Evolutionary conservation across 2,329 filamentous ascomycete species (phyloP).

Genomic region (Penicillium sp.): DNA sequence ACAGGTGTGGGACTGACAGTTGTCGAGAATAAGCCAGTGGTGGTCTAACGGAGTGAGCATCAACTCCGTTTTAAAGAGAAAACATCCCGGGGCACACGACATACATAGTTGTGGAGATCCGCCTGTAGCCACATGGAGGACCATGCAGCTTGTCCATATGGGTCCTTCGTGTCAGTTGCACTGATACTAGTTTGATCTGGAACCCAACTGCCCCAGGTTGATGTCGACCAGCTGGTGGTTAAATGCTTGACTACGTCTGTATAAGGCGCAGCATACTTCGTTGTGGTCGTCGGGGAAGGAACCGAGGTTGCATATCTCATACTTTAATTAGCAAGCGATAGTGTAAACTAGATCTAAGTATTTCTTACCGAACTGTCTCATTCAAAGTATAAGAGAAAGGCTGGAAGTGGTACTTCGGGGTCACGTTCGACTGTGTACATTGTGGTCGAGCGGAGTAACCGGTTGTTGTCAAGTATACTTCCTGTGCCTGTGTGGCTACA

Average conservation of each 20-base stretch:
- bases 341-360: neutral
- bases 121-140: constrained; percentile 34
- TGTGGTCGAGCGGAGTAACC: constrained; percentile 26
- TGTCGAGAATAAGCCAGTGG: constrained; percentile 46
- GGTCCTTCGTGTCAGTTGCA: constrained; percentile 29
- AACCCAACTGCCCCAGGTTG: constrained; percentile 37
- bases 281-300: constrained; percentile 29
- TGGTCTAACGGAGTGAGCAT: constrained; percentile 17
- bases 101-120: constrained; percentile 31
- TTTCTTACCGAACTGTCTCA: constrained; percentile 27
- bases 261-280: constrained; percentile 30
- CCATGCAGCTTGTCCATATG: constrained; percentile 40
- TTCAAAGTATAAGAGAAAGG: constrained; percentile 31
- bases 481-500: constrained; percentile 18
- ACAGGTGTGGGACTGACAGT: constrained; percentile 57
- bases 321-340: constrained; percentile 4
- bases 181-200: constrained; percentile 28
- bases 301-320: constrained; percentile 33
- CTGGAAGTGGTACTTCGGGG: constrained; percentile 25
- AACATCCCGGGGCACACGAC: neutral
- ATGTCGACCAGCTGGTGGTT: constrained; percentile 24
- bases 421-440: constrained; percentile 22
- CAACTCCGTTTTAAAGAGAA: neutral
- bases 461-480: constrained; percentile 29
- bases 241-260: constrained; percentile 26